These are phyloP conservation scores for Chaetoceros tenuissimus DNA, from an alignment of 108 stramenopile species.

Conservation along the genomic window DNA sequence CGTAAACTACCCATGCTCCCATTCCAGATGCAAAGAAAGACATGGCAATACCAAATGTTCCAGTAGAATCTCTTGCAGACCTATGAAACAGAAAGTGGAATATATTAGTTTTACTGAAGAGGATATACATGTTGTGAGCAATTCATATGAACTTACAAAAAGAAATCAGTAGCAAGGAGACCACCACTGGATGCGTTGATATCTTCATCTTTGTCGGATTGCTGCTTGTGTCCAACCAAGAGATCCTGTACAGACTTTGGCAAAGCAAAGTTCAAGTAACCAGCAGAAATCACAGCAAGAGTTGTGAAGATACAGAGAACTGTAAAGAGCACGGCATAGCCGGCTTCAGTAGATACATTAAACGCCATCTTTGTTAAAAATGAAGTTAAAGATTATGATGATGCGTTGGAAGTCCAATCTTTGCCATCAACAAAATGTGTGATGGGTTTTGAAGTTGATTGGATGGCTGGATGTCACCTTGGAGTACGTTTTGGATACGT, in stretches of 20 bases:
- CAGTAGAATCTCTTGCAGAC: conserved; percentile 48
- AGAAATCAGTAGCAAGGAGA: conserved; percentile 28
- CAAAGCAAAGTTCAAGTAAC: conserved; percentile 15
- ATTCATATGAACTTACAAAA: conserved; percentile 10
- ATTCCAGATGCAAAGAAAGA: conserved; percentile 66
- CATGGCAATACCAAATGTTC: conserved; percentile 39
- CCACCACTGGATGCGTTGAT: conserved; percentile 8
- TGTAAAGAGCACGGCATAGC: conserved; percentile 51
- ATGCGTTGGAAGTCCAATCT: neutral
- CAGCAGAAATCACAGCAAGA: conserved; percentile 36
- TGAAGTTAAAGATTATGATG: neutral
- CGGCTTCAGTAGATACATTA: conserved; percentile 39
- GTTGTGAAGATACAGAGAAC: conserved; percentile 45
- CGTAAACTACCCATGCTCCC: conserved; percentile 76
- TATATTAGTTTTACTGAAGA: neutral
- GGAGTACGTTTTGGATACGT: too few relatives aligned
- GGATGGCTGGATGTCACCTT: too few relatives aligned
- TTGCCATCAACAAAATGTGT: too few relatives aligned
- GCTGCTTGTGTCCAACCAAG: conserved; percentile 26
- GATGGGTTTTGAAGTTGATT: too few relatives aligned
- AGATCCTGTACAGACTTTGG: conserved; percentile 11
- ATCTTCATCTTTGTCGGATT: conserved; percentile 8
- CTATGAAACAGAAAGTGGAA: too few relatives aligned
- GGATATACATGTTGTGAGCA: neutral
- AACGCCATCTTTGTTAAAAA: neutral